Evolutionary conservation across 768 basidiomycete species (phyloP).

Genomic region (Termitomyces sp.): DNA sequence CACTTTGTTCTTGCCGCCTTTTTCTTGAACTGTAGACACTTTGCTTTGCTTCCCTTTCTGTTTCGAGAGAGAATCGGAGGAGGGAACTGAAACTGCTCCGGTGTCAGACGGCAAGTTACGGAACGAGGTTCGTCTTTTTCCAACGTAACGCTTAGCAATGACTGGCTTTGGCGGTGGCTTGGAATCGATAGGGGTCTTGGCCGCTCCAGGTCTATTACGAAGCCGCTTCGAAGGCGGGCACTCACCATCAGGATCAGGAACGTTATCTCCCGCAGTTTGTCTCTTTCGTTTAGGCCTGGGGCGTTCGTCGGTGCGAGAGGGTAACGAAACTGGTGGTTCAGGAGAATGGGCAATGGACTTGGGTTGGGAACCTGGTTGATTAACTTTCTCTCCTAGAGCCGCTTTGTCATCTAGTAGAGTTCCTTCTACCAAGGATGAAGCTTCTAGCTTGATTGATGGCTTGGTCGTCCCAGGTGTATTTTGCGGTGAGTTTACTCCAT

Average conservation of each 20-base stretch:
- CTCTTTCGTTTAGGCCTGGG: conserved; percentile 6
- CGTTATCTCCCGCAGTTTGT: not conserved
- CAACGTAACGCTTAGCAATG: conserved; percentile 24
- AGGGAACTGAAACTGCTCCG: conserved; percentile 22
- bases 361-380: not conserved
- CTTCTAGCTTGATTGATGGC: not conserved
- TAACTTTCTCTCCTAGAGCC: not conserved
- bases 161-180: conserved; percentile 5
- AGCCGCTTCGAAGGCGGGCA: conserved; percentile 7
- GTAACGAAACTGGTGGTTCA: not conserved
- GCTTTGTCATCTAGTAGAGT: not conserved
- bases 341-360: not conserved
- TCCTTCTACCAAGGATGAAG: not conserved
- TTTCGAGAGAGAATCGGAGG: not conserved
- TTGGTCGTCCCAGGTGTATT: not conserved
- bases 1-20: conserved; percentile 8
- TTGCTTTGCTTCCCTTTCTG: conserved; percentile 9
- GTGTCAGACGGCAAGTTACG: conserved; percentile 10
- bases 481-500: not conserved
- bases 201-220: not conserved
- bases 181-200: not conserved
- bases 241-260: not conserved
- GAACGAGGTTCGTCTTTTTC: conserved; percentile 28
- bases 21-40: conserved; percentile 14
- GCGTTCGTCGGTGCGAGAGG: not conserved